A percentile compares a stretch with the other conserved stretches of the same genome.
Conservation (phyloP, 805 yeast species). For the Pachysolen tannophilus region DNA sequence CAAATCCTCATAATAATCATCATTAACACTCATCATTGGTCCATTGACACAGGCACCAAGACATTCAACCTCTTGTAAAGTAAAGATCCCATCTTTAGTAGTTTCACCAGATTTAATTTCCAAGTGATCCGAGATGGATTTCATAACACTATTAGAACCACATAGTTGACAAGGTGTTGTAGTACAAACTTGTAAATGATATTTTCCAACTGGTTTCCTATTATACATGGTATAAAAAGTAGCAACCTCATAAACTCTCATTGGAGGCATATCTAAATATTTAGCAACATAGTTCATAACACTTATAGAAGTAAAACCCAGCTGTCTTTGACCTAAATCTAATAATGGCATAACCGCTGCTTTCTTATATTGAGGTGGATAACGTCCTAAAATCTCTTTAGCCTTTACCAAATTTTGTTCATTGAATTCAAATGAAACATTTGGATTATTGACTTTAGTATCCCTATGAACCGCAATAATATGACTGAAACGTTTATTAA, state of each 20-base stretch:
- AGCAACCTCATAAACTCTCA: slow-evolving; percentile 91
- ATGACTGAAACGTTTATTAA: slow-evolving; percentile 21
- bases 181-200: slow-evolving; percentile 78
- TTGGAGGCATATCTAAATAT: slow-evolving; percentile 80
- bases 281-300: slow-evolving; percentile 89
- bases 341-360: slow-evolving; percentile 84
- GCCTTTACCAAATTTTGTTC: slow-evolving; percentile 60
- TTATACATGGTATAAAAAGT: slow-evolving; percentile 89
- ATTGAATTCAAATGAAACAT: slow-evolving; percentile 65
- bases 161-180: slow-evolving; percentile 87
- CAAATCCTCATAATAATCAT: slow-evolving; percentile 77
- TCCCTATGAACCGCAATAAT: slow-evolving; percentile 63
- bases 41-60: slow-evolving; percentile 90
- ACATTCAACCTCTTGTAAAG: slow-evolving; percentile 84
- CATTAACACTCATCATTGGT: slow-evolving; percentile 81
- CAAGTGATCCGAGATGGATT: slow-evolving; percentile 54
- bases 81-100: slow-evolving; percentile 65
- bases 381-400: slow-evolving; percentile 65
- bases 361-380: slow-evolving; percentile 81
- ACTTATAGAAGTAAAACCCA: slow-evolving; percentile 76
- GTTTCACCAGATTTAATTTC: slow-evolving; percentile 71
- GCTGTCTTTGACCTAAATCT: slow-evolving; percentile 82
- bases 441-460: slow-evolving; percentile 56
- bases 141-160: slow-evolving; percentile 73
- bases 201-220: slow-evolving; percentile 80